Evolutionary conservation across 1,139 yeast species (phyloP), one percentile per base, ranked within the genome.

Genomic region (Citeromyces siamensis): DNA sequence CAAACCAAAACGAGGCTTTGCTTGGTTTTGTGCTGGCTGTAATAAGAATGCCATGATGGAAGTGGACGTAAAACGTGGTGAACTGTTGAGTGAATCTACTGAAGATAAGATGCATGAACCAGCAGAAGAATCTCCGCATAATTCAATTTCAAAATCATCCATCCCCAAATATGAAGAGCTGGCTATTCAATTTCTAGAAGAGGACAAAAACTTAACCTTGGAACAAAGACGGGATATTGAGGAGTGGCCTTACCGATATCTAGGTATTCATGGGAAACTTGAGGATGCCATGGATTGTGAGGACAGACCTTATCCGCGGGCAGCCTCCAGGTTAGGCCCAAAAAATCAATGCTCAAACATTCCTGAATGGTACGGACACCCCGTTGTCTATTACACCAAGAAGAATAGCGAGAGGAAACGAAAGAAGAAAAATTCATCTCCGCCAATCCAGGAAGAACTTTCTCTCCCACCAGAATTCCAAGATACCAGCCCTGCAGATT

Each of bases 21-120:
- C 86, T 5, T 88, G 96, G 96, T 70, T 86, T n/a, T 88, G 96
- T 63, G 90, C 85, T 18, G 55, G 63, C 3, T 86, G 96, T 58
- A 68, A 82, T 14, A 71, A 70, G 46, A 63, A 53, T 31, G 55
- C 60, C 35, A 71, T 63, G 41, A 53, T 61, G 32, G 66, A 62
- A 41, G 45, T 63, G 40, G 58, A 48, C 36, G 52, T 54, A 38
- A 59, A 56, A 40, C 53, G 63, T 40, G 59, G 58, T 5, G 41
- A 50, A 29, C 45, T 58, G 55, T 42, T 57, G 16, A 56, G 54
- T 13, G 20, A 34, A 7, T n/a, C 19, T 1, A 23, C 8, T 12
- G 22, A 34, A n/a, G 36, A 34, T 6, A 22, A 34, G 10, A n/a
- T 19, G 7, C n/a, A 26, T 2, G 33, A 29, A n/a, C 10, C n/a